Evolutionary conservation across 192 early-diverging fungal species (phyloP), one percentile per base, ranked within the genome.

Genomic region (Rhizophagus sp.): DNA sequence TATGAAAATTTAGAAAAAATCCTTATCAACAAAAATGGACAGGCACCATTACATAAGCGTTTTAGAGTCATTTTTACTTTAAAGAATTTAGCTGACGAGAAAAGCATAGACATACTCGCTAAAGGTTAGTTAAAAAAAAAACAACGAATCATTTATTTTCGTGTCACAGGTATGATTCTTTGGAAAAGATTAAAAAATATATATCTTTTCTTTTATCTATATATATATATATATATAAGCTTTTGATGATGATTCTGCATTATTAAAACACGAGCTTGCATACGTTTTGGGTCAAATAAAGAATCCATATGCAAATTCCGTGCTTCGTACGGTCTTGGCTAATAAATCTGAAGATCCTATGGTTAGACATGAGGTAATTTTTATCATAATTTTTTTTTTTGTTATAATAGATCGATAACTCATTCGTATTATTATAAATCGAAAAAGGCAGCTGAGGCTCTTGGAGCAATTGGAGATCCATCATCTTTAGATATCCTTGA

Each of bases 271-370:
- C 81, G 98, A 99, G 84, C 85, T 99, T 57, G 96, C 96, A 68
- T 99, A 98, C 87, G 95, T 95, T 70, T 84, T 99, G 61, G 98
- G 98, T 78, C 98, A 99, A 87, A 98, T 97, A 91, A 89, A 92
- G 81, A 95, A 95, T 82, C 86, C 87, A 24, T 83, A 87, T 13
- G 97, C 98, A 17, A 92, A 96, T 62, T 87, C 87, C 0, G 84
- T 89, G 22, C 88, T 99, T 7, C 79, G 83, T 61, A 75, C 79
- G 33, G 94, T 97, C 12, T 86, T 99, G 78, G 88, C 85, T n/a
- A 82, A 90, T 62, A 83, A 81, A 72, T 80, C 83, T 22, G 90
- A 97, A 81, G 94, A 96, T 80, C 92, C 92, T 49, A 99, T 99
- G 98, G 97, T 98, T 67, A 90, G 98, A 6, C 98, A 99, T 83